Base-by-base conservation (phyloP, 2,329 filamentous ascomycete genomes). In the Hymenoscyphus albidus region DNA sequence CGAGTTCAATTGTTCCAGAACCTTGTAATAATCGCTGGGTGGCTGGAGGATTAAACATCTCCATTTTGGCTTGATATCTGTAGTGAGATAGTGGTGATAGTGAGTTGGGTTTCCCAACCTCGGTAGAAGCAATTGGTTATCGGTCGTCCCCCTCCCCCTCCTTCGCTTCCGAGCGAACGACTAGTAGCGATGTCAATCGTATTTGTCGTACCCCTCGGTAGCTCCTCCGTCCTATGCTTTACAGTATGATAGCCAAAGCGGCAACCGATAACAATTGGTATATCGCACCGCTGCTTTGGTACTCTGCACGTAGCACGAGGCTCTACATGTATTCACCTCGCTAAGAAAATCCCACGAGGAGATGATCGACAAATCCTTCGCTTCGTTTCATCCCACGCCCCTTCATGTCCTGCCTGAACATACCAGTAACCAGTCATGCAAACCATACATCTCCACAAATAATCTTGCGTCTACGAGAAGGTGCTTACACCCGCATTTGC, bases 351-450 rank as follows among this genome's bases (percentile, higher is more conserved):
- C 18, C 42, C 42, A 48, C 44, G 44, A 54, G 18, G 48, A 12
- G 48, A 27, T 54, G 48, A 27, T 54, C 48, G 48, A 54, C 48
- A 13, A 54, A 54, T 54, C 48, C 48, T 54, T 54, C 48, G 48
- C 48, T 54, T 27, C 48, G 48, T 54, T 54, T 54, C 48, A 54
- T 54, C 44, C 44, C 44, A 51, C 44, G 44, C n/a, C 18, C 48
- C 48, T 54, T 54, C 48, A 13, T 54, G 18, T 54, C 48, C 48
- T 54, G 18, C 48, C 14, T 6, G 18, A 27, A 44, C 42, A 7
- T 10, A 35, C 42, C 18, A 54, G 2, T 22, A 22, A 7, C 48
- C 48, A 27, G 48, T 22, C 5, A 54, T 4, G 48, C 48, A 12
- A 10, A 54, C n/a, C 12, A 27, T 27, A 27, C 10, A 27, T 54